Evolutionary conservation across 2,329 filamentous ascomycete species (phyloP).

Genomic region (Alternaria dauci): DNA sequence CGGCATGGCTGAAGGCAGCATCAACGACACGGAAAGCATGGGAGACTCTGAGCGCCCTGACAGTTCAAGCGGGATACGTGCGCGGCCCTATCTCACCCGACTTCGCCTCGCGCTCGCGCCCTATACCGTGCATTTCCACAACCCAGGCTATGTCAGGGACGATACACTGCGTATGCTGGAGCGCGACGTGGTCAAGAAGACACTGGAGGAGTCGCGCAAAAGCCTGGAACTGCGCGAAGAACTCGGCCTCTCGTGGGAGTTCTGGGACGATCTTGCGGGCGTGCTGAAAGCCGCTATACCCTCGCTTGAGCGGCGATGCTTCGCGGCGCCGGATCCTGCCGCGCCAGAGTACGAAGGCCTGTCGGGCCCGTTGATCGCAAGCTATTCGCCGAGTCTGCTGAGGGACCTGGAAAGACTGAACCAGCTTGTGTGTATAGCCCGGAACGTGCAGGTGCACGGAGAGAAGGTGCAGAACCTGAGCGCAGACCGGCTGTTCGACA

Average conservation of each 20-base stretch:
- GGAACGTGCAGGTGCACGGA: conserved; percentile 69
- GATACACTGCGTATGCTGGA: conserved; percentile 66
- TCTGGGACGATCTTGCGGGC: conserved; percentile 68
- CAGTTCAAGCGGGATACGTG: conserved; percentile 17
- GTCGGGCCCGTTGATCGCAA: conserved; percentile 68
- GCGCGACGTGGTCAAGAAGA: conserved; percentile 64
- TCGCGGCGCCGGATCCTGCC: conserved; percentile 66
- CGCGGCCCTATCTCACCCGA: conserved; percentile 53
- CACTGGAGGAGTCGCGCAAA: conserved; percentile 65
- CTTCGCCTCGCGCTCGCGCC: conserved; percentile 57
- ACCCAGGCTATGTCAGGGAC: conserved; percentile 66
- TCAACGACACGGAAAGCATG: conserved; percentile 22
- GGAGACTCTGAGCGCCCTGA: conserved; percentile 25
- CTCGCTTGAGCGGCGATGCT: conserved; percentile 68
- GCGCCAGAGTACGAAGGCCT: conserved; percentile 65
- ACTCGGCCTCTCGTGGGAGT: conserved; percentile 63
- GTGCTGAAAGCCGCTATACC: conserved; percentile 68
- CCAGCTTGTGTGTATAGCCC: conserved; percentile 67
- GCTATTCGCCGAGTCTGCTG: conserved; percentile 65
- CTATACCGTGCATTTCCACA: conserved; percentile 68
- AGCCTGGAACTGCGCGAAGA: conserved; percentile 65
- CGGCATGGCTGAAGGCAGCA: conserved; percentile 12
- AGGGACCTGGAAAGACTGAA: conserved; percentile 71
- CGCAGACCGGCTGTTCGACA: conserved; percentile 66
- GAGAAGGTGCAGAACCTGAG: conserved; percentile 70